Percentiles rank a stretch among this genome's conserved stretches.
phyloP scores from a whole-genome alignment of 768 basidiomycete species.

The Psilocybe subaeruginosa region DNA sequence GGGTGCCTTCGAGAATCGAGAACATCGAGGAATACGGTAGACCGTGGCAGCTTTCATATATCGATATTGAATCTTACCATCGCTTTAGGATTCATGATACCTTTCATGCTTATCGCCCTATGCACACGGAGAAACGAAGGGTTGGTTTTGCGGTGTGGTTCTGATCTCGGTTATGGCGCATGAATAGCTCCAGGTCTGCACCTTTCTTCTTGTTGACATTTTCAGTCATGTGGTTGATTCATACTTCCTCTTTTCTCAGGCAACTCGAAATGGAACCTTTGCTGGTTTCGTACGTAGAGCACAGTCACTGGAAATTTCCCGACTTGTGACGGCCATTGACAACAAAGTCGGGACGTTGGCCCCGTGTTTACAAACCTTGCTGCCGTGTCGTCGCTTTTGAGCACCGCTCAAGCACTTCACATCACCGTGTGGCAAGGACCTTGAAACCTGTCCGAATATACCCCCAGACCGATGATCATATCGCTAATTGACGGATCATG shows the following conservation, averaged over 20 bases:
- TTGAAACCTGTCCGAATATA: neutral
- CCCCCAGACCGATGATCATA: neutral
- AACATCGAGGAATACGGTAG: no score
- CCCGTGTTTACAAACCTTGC: neutral
- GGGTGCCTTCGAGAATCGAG: no score
- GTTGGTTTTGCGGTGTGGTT: neutral
- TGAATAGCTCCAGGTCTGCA: neutral
- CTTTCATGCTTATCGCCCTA: no score
- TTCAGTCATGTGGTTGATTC: neutral
- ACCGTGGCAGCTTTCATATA: no score
- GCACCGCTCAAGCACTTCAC: neutral
- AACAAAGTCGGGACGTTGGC: neutral
- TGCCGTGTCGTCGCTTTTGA: neutral
- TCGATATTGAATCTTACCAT: no score
- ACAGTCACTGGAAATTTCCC: neutral
- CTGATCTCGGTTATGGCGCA: neutral
- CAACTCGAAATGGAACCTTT: neutral
- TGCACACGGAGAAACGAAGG: neutral
- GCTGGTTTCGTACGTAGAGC: neutral
- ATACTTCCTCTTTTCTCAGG: neutral
- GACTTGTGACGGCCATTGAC: constrained; percentile 1
- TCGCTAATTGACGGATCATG: neutral
- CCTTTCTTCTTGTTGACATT: neutral
- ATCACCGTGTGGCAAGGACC: neutral
- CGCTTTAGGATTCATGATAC: no score